phyloP scores from a whole-genome alignment of 768 basidiomycete genomes.

The Strobilomyces dryophilus region DNA sequence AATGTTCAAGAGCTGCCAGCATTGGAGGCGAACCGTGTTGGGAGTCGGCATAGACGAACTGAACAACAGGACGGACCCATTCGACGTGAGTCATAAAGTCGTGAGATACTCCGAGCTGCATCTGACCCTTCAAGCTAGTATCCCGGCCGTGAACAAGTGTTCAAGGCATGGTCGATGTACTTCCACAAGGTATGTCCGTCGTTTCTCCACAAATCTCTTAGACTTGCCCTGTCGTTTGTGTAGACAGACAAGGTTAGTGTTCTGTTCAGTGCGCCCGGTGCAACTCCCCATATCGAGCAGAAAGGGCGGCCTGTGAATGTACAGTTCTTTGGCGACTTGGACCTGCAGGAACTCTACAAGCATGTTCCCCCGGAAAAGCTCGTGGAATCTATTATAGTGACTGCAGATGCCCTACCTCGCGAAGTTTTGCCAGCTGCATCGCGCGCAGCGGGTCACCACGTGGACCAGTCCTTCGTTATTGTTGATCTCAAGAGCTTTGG shows the following conservation, averaged over 20 bases:
- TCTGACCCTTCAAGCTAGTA: constrained; percentile 40
- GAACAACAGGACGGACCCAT: constrained; percentile 60
- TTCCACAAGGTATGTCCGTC: constrained; percentile 60
- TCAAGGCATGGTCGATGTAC: constrained; percentile 74
- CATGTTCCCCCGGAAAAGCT: constrained; percentile 55
- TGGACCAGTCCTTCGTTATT: constrained; percentile 57
- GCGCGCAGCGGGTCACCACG: constrained; percentile 46
- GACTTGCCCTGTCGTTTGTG: background rate
- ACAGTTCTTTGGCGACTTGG: constrained; percentile 57
- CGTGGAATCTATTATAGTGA: constrained; percentile 62
- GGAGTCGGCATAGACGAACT: constrained; percentile 64
- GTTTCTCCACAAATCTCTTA: background rate
- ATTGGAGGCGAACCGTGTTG: constrained; percentile 63
- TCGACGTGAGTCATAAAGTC: constrained; percentile 48
- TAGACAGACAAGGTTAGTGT: constrained; percentile 64
- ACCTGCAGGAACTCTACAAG: constrained; percentile 54
- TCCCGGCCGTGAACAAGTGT: constrained; percentile 63
- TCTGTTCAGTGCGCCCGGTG: background rate
- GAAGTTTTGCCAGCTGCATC: constrained; percentile 67
- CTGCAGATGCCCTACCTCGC: constrained; percentile 57
- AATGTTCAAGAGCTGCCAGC: constrained; percentile 64
- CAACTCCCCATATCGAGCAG: constrained; percentile 29
- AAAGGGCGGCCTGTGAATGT: constrained; percentile 71
- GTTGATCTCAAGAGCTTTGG: constrained; percentile 71
- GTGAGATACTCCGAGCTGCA: background rate